Evolutionary conservation across 2,329 filamentous ascomycete genomes (phyloP).

Genomic region (Cytospora chrysosperma): DNA sequence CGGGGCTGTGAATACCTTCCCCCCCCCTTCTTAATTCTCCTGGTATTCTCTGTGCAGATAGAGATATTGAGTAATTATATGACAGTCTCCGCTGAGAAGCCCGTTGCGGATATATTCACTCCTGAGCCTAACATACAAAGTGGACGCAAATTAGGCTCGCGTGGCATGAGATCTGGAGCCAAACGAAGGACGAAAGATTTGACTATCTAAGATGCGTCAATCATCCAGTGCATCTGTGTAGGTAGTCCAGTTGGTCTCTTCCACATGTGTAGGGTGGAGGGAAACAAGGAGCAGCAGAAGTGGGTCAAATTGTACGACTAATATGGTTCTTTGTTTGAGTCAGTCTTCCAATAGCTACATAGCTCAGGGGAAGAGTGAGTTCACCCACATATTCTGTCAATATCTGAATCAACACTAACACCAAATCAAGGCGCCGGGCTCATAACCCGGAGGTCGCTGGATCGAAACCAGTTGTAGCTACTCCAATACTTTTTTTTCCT

Average conservation of each 20-base stretch:
- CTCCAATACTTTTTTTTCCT: neutral
- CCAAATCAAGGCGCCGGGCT: slow-evolving; percentile 19
- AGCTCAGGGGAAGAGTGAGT: slow-evolving; percentile 24
- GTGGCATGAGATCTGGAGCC: neutral
- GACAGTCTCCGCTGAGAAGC: neutral
- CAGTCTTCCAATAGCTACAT: slow-evolving; percentile 13
- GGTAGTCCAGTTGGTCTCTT: too few relatives aligned
- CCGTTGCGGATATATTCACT: neutral
- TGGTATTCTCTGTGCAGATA: neutral
- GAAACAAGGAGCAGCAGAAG: neutral
- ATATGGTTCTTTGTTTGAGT: neutral
- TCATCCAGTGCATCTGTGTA: too few relatives aligned
- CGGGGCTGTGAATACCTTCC: neutral
- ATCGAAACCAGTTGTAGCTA: slow-evolving; percentile 26
- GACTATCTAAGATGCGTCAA: too few relatives aligned
- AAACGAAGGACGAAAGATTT: neutral
- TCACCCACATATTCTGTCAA: neutral
- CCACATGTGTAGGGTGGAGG: too few relatives aligned
- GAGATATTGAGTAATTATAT: neutral
- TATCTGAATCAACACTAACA: neutral
- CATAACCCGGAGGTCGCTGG: slow-evolving; percentile 26
- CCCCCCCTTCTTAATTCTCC: too few relatives aligned
- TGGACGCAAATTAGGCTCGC: neutral
- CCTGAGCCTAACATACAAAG: neutral
- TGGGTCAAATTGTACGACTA: neutral